Evolutionary conservation across 768 basidiomycete genomes (phyloP).

Genomic region (Mycena polygramma): DNA sequence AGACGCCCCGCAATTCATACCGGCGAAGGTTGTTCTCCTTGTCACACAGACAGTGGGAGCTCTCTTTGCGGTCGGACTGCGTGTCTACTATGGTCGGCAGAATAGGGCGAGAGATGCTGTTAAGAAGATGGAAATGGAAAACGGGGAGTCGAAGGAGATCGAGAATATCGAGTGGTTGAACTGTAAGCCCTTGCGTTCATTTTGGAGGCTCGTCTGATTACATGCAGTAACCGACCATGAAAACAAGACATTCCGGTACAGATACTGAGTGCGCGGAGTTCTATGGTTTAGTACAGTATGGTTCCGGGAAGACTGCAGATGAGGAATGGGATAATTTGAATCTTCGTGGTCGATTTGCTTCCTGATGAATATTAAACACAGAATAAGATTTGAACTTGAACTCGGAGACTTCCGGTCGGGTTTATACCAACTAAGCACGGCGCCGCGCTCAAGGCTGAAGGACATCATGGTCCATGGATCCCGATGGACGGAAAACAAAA

Average conservation of each 20-base stretch:
- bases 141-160: constrained; percentile 9
- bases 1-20: constrained; percentile 36
- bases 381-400: too few relatives aligned
- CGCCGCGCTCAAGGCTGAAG: too few relatives aligned
- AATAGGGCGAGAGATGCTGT: constrained; percentile 18
- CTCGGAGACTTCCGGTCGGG: too few relatives aligned
- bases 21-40: constrained; percentile 33
- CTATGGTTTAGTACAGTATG: too few relatives aligned
- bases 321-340: too few relatives aligned
- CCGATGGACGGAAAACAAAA: too few relatives aligned
- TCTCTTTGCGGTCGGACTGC: constrained; percentile 20
- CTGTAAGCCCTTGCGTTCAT: constrained; percentile 8
- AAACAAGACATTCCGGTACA: constrained; percentile 30
- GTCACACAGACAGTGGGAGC: constrained; percentile 23
- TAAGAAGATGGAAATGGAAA: neutral
- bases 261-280: too few relatives aligned
- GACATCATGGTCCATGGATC: too few relatives aligned
- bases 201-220: neutral
- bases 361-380: too few relatives aligned
- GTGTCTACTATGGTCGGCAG: constrained; percentile 32
- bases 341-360: too few relatives aligned
- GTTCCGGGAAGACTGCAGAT: too few relatives aligned
- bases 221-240: constrained; percentile 25
- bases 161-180: constrained; percentile 32
- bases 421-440: too few relatives aligned